Evolutionary conservation across 257 asterid genomes (phyloP), one percentile per base, ranked within the genome.

Genomic region (Mentha longifolia): DNA sequence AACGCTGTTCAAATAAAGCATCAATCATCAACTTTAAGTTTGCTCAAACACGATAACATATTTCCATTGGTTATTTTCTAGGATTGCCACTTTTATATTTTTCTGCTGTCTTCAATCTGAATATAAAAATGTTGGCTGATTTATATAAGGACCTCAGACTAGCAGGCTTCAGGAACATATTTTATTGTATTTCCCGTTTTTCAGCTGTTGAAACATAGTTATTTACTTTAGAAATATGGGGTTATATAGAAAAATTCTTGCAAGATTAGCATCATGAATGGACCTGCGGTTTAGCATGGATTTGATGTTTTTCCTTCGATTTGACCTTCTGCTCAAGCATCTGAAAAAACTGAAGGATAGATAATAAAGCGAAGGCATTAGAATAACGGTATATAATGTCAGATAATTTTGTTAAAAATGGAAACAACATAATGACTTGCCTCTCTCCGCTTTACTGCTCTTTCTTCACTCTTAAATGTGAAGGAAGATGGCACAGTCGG

Each of bases 361-460:
- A 64, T 16, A 33, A 33, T 33, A 35, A 79, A 65, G 63, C 45
- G 20, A 57, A 42, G 25, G 41, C 72, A 16, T 83, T 69, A 85
- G 72, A 72, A 74, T 22, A 50, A 49, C 41, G 51, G 55, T 60
- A 42, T 13, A 41, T n/a, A 16, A 22, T 39, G 54, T 67, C 12
- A 11, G 12, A 72, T 14, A 47, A 15, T 5, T 51, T 60, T 49
- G 17, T 51, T 37, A 71, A n/a, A 28, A 61, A 68, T 2, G 17
- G 25, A 28, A 30, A 64, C 25, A 15, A 56, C 50, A 46, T 52
- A 42, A 55, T 16, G 31, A 76, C 88, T 79, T 83, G 76, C 98
- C 95, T 93, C 97, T 85, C 80, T 89, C 37, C 92, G 87, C 70
- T 87, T 93, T 74, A 81, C 87, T 39, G 87, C 96, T 82, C 98